Conservation (phyloP, 306 rosid genomes). For the Medicago arabica region DNA sequence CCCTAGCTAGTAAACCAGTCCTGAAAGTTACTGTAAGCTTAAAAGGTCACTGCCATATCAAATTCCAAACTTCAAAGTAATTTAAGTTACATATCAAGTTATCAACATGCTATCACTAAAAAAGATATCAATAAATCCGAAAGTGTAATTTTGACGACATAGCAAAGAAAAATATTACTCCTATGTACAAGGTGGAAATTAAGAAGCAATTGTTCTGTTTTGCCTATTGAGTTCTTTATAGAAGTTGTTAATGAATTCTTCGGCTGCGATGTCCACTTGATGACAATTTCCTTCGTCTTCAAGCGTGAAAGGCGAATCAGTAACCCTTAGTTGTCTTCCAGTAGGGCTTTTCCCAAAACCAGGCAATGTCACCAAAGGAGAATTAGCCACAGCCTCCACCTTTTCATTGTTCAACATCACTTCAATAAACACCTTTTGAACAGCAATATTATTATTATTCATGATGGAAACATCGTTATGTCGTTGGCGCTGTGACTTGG, state of each 20-base stretch:
- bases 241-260: conserved; percentile 79
- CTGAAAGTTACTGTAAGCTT: neutral
- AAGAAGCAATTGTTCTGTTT: conserved; percentile 40
- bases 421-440: conserved; percentile 66
- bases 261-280: conserved; percentile 75
- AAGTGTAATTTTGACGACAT: neutral
- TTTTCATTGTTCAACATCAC: conserved; percentile 52
- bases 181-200: neutral
- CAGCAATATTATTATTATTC: conserved; percentile 39
- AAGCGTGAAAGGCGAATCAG: conserved; percentile 87
- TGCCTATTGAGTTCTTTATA: conserved; percentile 69
- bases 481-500: conserved; percentile 39
- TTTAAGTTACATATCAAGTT: neutral
- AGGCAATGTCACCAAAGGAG: conserved; percentile 67
- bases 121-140: conserved; percentile 23
- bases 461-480: conserved; percentile 62
- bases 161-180: conserved; percentile 33
- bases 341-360: conserved; percentile 83
- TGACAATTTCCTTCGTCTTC: conserved; percentile 64
- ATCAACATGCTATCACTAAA: conserved; percentile 2
- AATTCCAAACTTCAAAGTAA: conserved; percentile 5
- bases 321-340: conserved; percentile 73
- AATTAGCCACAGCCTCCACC: conserved; percentile 40
- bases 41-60: neutral
- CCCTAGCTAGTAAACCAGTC: neutral